These are phyloP conservation scores for Anaeromyces robustus DNA, from an alignment of 192 early-diverging fungal species.

Conservation along the genomic window DNA sequence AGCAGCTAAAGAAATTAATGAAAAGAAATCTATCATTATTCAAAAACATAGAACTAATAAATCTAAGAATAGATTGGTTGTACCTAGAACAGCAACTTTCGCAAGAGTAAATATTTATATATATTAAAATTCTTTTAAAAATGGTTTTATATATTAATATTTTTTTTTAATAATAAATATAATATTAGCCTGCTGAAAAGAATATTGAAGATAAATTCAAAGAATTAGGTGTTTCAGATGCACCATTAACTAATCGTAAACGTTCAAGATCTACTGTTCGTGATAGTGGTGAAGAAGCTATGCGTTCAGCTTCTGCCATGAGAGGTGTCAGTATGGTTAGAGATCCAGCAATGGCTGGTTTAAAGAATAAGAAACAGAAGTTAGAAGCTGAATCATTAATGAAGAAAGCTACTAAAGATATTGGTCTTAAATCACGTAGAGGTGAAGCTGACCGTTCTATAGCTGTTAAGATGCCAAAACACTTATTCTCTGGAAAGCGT, in stretches of 20 bases:
- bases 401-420: slow-evolving; percentile 47
- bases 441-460: slow-evolving; percentile 95
- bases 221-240: slow-evolving; percentile 54
- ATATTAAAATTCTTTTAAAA: too few species aligned
- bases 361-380: slow-evolving; percentile 20
- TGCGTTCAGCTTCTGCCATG: background rate
- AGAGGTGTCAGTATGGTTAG: background rate
- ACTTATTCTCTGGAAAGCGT: slow-evolving; percentile 89
- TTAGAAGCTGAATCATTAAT: slow-evolving; percentile 61
- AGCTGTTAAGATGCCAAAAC: slow-evolving; percentile 86
- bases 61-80: slow-evolving; percentile 59
- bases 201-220: slow-evolving; percentile 61
- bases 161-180: slow-evolving; percentile 8
- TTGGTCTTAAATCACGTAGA: slow-evolving; percentile 49
- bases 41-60: slow-evolving; percentile 56
- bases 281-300: background rate
- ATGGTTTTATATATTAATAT: background rate
- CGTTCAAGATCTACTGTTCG: slow-evolving; percentile 36
- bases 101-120: slow-evolving; percentile 11
- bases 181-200: background rate
- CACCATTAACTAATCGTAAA: slow-evolving; percentile 35
- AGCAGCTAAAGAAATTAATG: slow-evolving; percentile 64
- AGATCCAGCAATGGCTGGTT: slow-evolving; percentile 1
- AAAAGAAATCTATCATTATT: slow-evolving; percentile 70
- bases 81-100: slow-evolving; percentile 20